Evolutionary conservation across 371 early-diverging fungal genomes (phyloP), one percentile per base, ranked within the genome.

Genomic region (Haplosporangium sp.): DNA sequence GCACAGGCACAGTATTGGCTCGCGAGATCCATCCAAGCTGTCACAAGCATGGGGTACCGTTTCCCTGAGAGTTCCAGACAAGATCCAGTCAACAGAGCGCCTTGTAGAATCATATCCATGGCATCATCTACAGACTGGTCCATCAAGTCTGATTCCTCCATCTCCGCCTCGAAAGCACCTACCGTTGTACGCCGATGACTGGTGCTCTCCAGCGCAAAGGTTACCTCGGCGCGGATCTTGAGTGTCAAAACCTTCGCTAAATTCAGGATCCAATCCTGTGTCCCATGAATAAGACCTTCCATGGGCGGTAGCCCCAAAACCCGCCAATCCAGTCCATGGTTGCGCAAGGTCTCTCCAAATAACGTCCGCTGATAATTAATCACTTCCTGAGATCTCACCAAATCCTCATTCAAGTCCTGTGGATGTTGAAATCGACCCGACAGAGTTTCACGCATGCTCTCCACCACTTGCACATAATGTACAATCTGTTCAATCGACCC

Each of bases 251-350:
- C 53, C 37, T 59, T 67, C 42, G 77, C 77, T 40, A 77, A 16
- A 40, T 77, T 71, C 55, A 77, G 21, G 12, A 77, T 62, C 77
- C 77, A 77, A 12, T 71, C 72, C 50, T 77, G 72, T 2, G 77
- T 67, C 16, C 50, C 43, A 7, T 71, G 72, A 16, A 77, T 59
- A 21, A 67, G 68, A 12, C 62, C 64, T 43, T 77, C 77, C 77
- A 77, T 71, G 0, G 77, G 43, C 6, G 77, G 77, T 36, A 77
- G 46, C 0, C 77, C 77, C 5, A 77, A 45, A 3, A 68, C 77
- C 16, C 67, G 50, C 77, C 77, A 77, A 10, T 54, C 68, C 42
- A 77, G 36, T 1, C 77, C 77, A 21, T 67, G 51, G 38, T 54
- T 77, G 47, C 72, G 54, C 20, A 77, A 55, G 5, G 64, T 62